Conservation (phyloP, 2,329 filamentous ascomycete species). For the Akanthomyces uredinophilus region DNA sequence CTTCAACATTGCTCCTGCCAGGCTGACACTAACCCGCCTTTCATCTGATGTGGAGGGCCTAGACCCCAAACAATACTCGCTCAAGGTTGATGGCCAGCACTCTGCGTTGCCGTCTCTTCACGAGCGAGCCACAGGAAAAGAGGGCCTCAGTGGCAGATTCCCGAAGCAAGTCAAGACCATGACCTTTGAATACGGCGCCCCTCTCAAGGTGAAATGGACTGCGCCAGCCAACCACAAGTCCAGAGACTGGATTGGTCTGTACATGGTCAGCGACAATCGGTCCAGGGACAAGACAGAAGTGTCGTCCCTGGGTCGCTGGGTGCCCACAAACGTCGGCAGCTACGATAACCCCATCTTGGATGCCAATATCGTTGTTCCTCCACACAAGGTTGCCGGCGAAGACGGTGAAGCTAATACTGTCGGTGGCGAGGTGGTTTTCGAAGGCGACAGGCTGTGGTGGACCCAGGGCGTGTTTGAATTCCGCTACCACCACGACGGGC, state of each 20-base stretch:
- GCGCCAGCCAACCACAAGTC: constrained; percentile 83
- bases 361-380: constrained; percentile 66
- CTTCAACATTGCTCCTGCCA: constrained; percentile 84
- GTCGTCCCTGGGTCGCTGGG: constrained; percentile 83
- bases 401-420: constrained; percentile 55
- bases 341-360: constrained; percentile 75
- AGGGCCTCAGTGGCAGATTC: constrained; percentile 64
- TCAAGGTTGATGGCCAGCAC: constrained; percentile 66
- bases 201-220: constrained; percentile 85
- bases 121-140: constrained; percentile 64
- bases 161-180: constrained; percentile 69
- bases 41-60: constrained; percentile 75
- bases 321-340: constrained; percentile 68
- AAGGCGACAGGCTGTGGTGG: constrained; percentile 96
- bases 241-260: constrained; percentile 92
- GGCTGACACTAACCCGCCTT: constrained; percentile 75
- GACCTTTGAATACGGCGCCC: constrained; percentile 81
- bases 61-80: constrained; percentile 72
- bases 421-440: constrained; percentile 78
- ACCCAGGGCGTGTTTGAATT: constrained; percentile 95
- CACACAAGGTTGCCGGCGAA: constrained; percentile 53
- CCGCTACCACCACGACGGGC: constrained; percentile 90
- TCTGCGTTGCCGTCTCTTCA: constrained; percentile 43
- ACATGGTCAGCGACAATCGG: constrained; percentile 91
- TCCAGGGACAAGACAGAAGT: constrained; percentile 80